These are phyloP conservation scores for Heterobasidion annosum DNA, from an alignment of 1,284 basidiomycete species.

Conservation along the genomic window DNA sequence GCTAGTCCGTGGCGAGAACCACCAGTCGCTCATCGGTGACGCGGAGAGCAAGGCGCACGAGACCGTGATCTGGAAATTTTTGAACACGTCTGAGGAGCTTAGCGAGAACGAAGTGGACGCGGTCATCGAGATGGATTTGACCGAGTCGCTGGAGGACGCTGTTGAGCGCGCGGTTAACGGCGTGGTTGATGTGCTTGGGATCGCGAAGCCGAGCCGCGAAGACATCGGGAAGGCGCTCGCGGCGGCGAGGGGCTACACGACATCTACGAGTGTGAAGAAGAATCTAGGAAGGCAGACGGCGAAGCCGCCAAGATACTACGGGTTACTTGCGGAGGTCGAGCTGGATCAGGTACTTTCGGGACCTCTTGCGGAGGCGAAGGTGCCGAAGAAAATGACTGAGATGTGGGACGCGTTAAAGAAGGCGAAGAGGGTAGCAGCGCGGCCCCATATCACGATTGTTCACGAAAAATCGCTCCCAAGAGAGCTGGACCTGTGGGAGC, in stretches of 20 bases:
- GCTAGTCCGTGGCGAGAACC: constrained; percentile 66
- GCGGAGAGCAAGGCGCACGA: constrained; percentile 53
- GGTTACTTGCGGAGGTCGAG: constrained; percentile 67
- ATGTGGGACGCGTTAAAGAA: constrained; percentile 46
- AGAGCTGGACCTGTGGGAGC: constrained; percentile 55
- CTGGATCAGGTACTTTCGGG: constrained; percentile 38
- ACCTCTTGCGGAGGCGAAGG: constrained; percentile 19
- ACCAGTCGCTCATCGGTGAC: constrained; percentile 74
- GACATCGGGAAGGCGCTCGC: constrained; percentile 53
- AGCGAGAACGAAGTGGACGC: constrained; percentile 53
- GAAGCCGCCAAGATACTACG: constrained; percentile 59
- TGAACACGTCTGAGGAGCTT: constrained; percentile 62
- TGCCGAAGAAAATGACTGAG: constrained; percentile 18
- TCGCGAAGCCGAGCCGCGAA: constrained; percentile 47
- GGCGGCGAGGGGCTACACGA: constrained; percentile 41
- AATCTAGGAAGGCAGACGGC: neutral
- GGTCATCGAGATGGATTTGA: constrained; percentile 57
- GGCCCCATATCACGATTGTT: constrained; percentile 84
- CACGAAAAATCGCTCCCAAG: constrained; percentile 55
- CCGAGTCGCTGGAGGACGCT: constrained; percentile 44
- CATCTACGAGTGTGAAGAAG: constrained; percentile 12
- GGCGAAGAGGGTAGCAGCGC: constrained; percentile 40
- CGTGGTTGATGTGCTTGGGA: constrained; percentile 37
- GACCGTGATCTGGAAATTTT: constrained; percentile 74
- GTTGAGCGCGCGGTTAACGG: constrained; percentile 55